Percentiles rank a stretch among this genome's conserved stretches.
These are phyloP conservation scores for Scleroderma bovista DNA, from an alignment of 768 basidiomycete genomes.

Conservation along the genomic window DNA sequence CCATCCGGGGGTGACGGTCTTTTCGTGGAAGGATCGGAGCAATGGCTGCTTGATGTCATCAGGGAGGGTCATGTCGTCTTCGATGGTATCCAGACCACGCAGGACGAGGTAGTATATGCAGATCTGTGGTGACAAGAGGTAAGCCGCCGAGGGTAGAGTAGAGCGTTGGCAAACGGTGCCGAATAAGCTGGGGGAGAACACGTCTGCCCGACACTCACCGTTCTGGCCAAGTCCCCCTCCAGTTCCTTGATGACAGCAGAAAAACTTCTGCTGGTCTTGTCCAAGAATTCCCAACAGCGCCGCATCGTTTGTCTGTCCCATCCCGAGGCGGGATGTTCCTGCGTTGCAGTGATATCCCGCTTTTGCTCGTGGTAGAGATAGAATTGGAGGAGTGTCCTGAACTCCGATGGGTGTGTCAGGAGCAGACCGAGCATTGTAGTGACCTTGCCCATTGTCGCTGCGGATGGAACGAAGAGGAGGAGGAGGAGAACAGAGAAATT, in stretches of 20 bases:
- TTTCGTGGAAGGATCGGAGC: constrained; percentile 75
- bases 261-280: constrained; percentile 86
- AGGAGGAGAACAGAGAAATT: not conserved
- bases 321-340: constrained; percentile 74
- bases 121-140: constrained; percentile 46
- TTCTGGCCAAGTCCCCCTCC: constrained; percentile 89
- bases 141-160: too few species aligned
- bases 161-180: too few species aligned
- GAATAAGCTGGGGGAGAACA: too few species aligned
- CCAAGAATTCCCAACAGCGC: constrained; percentile 85
- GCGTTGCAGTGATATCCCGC: constrained; percentile 72
- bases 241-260: constrained; percentile 92
- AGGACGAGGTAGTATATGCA: constrained; percentile 94
- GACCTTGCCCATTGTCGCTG: constrained; percentile 43
- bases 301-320: constrained; percentile 87
- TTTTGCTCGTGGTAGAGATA: constrained; percentile 74
- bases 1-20: constrained; percentile 82
- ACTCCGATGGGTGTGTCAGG: constrained; percentile 78
- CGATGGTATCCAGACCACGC: constrained; percentile 92
- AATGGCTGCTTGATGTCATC: constrained; percentile 83
- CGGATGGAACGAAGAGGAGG: not conserved
- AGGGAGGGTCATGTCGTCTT: constrained; percentile 96
- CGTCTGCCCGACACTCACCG: too few species aligned
- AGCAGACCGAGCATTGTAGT: constrained; percentile 59
- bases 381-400: constrained; percentile 79